Evolutionary conservation across 805 yeast genomes (phyloP).

Genomic region (Saccharomycopsis sp.): DNA sequence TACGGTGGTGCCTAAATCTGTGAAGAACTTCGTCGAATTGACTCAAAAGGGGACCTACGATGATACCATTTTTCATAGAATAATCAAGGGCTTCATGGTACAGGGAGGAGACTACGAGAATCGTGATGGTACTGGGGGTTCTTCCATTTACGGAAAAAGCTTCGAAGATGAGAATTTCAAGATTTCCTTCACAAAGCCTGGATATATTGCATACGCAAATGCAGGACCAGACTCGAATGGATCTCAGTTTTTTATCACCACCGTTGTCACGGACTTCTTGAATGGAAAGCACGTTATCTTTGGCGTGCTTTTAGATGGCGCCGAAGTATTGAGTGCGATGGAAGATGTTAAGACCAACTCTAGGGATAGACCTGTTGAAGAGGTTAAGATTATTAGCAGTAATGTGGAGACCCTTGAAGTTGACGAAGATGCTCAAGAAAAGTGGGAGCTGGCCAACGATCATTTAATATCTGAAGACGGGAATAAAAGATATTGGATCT

Average conservation of each 20-base stretch:
- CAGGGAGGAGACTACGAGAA: slow-evolving; percentile 85
- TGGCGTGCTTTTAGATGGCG: slow-evolving; percentile 68
- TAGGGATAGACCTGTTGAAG: slow-evolving; percentile 37
- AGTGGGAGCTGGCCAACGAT: slow-evolving; percentile 10
- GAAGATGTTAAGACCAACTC: slow-evolving; percentile 46
- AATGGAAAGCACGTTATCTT: slow-evolving; percentile 68
- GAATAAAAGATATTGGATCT: slow-evolving; percentile 14
- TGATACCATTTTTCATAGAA: slow-evolving; percentile 63
- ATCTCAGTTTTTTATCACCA: slow-evolving; percentile 64
- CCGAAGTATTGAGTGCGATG: slow-evolving; percentile 52
- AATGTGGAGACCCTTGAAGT: slow-evolving; percentile 18
- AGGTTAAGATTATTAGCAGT: slow-evolving; percentile 32
- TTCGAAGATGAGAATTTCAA: slow-evolving; percentile 73
- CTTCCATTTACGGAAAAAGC: slow-evolving; percentile 66
- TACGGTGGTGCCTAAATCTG: slow-evolving; percentile 56
- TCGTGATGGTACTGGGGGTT: slow-evolving; percentile 66
- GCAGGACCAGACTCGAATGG: slow-evolving; percentile 64
- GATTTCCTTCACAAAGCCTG: slow-evolving; percentile 63
- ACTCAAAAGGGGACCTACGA: slow-evolving; percentile 45
- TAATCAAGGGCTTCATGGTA: slow-evolving; percentile 67
- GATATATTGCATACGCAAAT: slow-evolving; percentile 67
- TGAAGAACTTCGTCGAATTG: slow-evolving; percentile 47
- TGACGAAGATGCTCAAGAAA: background rate
- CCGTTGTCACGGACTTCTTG: slow-evolving; percentile 44
- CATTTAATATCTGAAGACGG: background rate